phyloP scores from a whole-genome alignment of 2,329 filamentous ascomycete species.

The Hymenoscyphus repandus region DNA sequence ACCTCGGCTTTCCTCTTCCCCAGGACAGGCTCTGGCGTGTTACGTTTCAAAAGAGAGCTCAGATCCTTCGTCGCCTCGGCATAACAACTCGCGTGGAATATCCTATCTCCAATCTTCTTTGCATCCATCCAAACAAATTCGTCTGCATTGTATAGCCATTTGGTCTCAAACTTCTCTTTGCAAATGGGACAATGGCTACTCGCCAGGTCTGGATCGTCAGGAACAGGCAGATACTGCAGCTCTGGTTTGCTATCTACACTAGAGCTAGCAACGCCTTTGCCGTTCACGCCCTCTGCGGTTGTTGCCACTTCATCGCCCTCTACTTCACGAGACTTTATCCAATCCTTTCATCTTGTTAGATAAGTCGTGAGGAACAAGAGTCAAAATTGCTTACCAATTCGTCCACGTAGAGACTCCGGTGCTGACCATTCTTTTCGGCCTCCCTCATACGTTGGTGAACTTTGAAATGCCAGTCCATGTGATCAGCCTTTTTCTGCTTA shows the following conservation, averaged over 20 bases:
- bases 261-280: conserved; percentile 35
- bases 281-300: conserved; percentile 35
- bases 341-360: conserved; percentile 57
- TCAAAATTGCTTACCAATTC: conserved; percentile 58
- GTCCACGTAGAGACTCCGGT: conserved; percentile 92
- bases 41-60: conserved; percentile 39
- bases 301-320: conserved; percentile 57
- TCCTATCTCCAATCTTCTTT: conserved; percentile 67
- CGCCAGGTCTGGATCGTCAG: conserved; percentile 67
- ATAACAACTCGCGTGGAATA: conserved; percentile 89
- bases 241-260: conserved; percentile 42
- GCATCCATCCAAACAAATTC: conserved; percentile 98
- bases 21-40: conserved; percentile 60
- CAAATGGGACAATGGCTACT: conserved; percentile 88
- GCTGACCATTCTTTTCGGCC: conserved; percentile 77
- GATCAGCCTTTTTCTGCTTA: conserved; percentile 77
- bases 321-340: conserved; percentile 79
- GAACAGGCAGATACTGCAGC: conserved; percentile 73
- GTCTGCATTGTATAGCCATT: conserved; percentile 87
- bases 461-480: conserved; percentile 98
- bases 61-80: conserved; percentile 70
- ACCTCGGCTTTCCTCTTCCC: conserved; percentile 73
- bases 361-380: background rate
- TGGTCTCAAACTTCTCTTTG: conserved; percentile 88
- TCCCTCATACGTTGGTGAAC: conserved; percentile 87